Percentiles rank a stretch among this genome's conserved stretches.
Evolutionary conservation across 495 filamentous ascomycete species (phyloP).

Genomic region (Neurospora sp.): DNA sequence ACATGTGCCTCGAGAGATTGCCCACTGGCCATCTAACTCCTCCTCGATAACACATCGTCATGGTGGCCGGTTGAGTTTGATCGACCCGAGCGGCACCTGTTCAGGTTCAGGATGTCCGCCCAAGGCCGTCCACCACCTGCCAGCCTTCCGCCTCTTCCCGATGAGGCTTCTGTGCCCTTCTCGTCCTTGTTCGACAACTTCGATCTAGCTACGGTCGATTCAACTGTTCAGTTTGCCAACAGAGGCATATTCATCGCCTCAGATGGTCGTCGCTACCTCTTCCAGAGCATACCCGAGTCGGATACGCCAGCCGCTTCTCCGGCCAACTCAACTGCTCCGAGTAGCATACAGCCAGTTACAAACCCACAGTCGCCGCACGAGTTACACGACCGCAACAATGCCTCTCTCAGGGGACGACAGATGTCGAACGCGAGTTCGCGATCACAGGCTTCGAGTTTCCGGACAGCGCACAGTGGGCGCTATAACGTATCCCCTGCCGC

Average conservation of each 20-base stretch:
- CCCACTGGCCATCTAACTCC: not conserved
- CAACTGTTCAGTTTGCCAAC: constrained; percentile 21
- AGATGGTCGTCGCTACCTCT: constrained; percentile 20
- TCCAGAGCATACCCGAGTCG: constrained; percentile 19
- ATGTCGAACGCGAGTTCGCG: constrained; percentile 12
- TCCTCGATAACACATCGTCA: constrained; percentile 8
- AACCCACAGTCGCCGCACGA: not conserved
- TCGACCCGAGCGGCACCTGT: constrained; percentile 18
- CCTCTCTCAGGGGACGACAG: constrained; percentile 11
- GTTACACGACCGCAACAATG: constrained; percentile 3
- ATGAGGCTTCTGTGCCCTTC: constrained; percentile 19
- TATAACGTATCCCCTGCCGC: not conserved
- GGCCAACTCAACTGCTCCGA: not conserved
- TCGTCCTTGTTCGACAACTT: constrained; percentile 24
- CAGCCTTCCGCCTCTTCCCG: constrained; percentile 17
- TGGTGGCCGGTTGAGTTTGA: constrained; percentile 19
- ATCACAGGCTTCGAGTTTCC: not conserved
- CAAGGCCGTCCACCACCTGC: constrained; percentile 12
- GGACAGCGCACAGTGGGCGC: not conserved
- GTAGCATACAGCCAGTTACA: not conserved
- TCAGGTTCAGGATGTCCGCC: constrained; percentile 19
- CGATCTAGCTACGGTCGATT: constrained; percentile 19
- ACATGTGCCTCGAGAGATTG: not conserved
- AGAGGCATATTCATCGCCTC: constrained; percentile 20
- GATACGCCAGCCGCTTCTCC: not conserved